phyloP scores from a whole-genome alignment of 2,329 filamentous ascomycete species.

The Pseudogymnoascus sp. region DNA sequence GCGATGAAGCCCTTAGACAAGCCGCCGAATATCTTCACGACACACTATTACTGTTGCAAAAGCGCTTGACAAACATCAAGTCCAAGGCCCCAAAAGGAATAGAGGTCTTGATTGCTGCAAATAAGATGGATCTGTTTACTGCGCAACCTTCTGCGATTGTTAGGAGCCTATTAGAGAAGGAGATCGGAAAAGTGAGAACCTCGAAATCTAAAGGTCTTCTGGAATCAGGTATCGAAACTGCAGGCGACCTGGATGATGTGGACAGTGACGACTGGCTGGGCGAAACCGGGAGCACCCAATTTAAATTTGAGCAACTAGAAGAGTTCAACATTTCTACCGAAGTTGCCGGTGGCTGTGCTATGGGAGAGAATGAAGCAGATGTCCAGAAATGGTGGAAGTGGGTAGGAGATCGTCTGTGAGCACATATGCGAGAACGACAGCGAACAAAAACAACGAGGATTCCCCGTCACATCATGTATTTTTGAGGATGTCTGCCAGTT shows the following conservation, averaged over 20 bases:
- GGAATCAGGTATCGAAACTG: conserved; percentile 68
- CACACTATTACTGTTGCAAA: conserved; percentile 75
- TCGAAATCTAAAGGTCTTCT: conserved; percentile 74
- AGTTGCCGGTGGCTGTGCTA: conserved; percentile 67
- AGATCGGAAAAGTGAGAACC: conserved; percentile 70
- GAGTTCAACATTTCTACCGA: conserved; percentile 76
- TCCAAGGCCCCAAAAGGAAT: conserved; percentile 54
- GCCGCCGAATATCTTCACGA: conserved; percentile 85
- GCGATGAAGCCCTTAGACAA: conserved; percentile 56
- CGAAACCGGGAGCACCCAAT: conserved; percentile 68
- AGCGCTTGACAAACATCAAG: conserved; percentile 51
- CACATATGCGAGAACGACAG: background rate
- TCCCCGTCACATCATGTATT: background rate
- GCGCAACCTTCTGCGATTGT: conserved; percentile 75
- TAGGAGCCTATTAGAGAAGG: conserved; percentile 66
- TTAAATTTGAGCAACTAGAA: conserved; percentile 73
- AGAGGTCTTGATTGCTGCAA: conserved; percentile 78
- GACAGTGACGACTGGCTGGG: conserved; percentile 83
- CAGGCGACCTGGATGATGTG: conserved; percentile 48
- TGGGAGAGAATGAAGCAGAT: conserved; percentile 55
- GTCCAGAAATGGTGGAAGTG: conserved; percentile 85
- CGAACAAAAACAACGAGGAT: background rate
- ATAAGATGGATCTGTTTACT: conserved; percentile 94
- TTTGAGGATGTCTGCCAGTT: background rate
- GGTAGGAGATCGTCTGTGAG: conserved; percentile 69